A percentile compares a stretch with the other conserved stretches of the same genome.
Evolutionary conservation across 208 protist species (phyloP).

Genomic region (Leishmania guyanensis): DNA sequence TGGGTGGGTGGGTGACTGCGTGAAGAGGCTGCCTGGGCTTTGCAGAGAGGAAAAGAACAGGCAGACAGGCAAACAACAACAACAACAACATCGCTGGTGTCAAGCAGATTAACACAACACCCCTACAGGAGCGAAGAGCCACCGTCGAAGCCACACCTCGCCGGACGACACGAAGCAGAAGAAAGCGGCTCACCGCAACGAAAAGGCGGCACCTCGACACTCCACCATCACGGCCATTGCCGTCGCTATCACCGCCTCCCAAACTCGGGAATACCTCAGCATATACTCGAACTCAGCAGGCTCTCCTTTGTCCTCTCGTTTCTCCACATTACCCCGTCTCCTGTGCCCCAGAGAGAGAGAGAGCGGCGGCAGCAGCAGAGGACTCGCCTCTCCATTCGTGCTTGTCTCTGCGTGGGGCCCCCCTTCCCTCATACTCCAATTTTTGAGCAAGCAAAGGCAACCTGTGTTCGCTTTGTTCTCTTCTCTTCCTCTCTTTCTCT

Average conservation of each 20-base stretch:
- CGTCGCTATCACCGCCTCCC: background rate
- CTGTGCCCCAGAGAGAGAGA: too few relatives aligned
- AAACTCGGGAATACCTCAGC: background rate
- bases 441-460: background rate
- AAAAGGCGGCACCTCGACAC: background rate
- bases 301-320: background rate
- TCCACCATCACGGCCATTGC: background rate
- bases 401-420: background rate
- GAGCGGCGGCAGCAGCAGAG: too few relatives aligned
- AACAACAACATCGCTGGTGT: conserved; percentile 16
- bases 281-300: background rate
- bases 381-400: too few relatives aligned
- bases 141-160: background rate
- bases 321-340: too few relatives aligned
- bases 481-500: background rate
- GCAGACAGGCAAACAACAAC: conserved; percentile 3
- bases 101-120: background rate
- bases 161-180: too few relatives aligned
- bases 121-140: too few relatives aligned
- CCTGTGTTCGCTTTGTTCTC: background rate
- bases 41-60: background rate
- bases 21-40: too few relatives aligned
- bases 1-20: background rate
- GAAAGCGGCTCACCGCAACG: too few relatives aligned
- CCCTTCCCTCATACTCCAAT: background rate